phyloP scores from a whole-genome alignment of 176 grass and related monocot genomes.

The Cenchrus purpureus region DNA sequence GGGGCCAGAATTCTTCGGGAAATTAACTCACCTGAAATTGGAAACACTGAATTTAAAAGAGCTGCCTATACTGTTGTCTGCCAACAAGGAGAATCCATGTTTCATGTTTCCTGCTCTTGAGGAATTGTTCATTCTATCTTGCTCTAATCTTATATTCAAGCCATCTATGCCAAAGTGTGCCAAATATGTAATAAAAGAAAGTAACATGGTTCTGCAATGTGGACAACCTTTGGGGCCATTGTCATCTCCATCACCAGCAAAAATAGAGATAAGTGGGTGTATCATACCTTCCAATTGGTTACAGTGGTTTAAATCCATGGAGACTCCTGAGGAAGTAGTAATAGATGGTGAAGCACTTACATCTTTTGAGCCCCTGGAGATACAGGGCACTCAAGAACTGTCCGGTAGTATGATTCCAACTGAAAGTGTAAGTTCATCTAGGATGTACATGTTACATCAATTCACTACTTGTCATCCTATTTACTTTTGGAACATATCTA shows the following conservation, averaged over 20 bases:
- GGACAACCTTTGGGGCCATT: slow-evolving; percentile 31
- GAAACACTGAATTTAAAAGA: slow-evolving; percentile 19
- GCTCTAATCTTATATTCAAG: slow-evolving; percentile 24
- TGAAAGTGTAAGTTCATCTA: slow-evolving; percentile 4
- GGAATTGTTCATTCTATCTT: slow-evolving; percentile 30
- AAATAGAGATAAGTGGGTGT: slow-evolving; percentile 29
- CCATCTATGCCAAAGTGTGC: slow-evolving; percentile 12
- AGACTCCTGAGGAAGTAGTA: neutral
- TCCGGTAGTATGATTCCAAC: neutral
- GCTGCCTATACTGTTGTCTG: neutral
- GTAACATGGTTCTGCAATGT: slow-evolving; percentile 30
- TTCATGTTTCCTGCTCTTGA: slow-evolving; percentile 48
- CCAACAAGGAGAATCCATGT: neutral
- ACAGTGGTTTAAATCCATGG: slow-evolving; percentile 19
- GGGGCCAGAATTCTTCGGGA: slow-evolving; percentile 6
- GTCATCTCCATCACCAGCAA: slow-evolving; percentile 19
- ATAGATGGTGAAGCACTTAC: slow-evolving; percentile 5
- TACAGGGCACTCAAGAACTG: neutral
- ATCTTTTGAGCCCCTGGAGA: neutral
- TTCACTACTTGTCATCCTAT: neutral
- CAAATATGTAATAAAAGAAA: slow-evolving; percentile 40
- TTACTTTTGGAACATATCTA: neutral
- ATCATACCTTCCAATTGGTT: slow-evolving; percentile 9
- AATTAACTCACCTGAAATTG: slow-evolving; percentile 35
- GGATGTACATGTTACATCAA: no score